Base-by-base conservation (phyloP, 2,329 filamentous ascomycete species). In the Colletotrichum tofieldiae region DNA sequence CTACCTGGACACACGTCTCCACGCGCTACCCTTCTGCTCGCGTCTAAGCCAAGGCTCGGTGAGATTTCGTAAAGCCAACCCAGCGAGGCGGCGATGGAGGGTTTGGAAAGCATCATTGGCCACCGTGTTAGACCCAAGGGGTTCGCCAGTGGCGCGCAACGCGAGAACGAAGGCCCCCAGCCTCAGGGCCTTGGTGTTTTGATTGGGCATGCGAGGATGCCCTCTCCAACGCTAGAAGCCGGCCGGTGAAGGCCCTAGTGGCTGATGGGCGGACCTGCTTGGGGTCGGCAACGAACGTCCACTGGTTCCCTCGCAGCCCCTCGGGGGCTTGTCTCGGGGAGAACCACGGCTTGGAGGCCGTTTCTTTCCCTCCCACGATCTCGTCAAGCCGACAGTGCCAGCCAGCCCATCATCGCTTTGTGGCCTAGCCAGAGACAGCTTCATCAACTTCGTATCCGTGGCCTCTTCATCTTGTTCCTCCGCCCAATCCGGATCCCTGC, bases 151-250 rank as follows among this genome's bases (percentile, higher is more conserved):
- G 64, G 64, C 64, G 41, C 26, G 43, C 37, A 37, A 39, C 29
- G 41, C 43, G 20, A 63, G 35, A 26, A 51, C 35, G 35, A 68
- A 51, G 35, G 32, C 43, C 58, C 16, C 35, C 69, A 59, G 65
- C 69, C 52, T 64, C 52, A 32, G 37, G 35, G 51, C 43, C 35
- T 49, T 35, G 49, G 39, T 68, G 35, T n/a, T 45, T 63, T 68
- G 49, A 64, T 68, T 72, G 69, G 69, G 37, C 52, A 68, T 32
- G 35, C 35, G 41, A 39, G 58, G 37, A 59, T 58, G 23, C 51
- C 58, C 51, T 63, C 29, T 45, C 29, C n/a, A 47, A 52, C 68
- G 56, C 68, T 68, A 72, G 65, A 63, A 68, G 65, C 51, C 69
- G 20, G 43, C 64, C 51, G 43, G 37, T 39, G 23, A 37, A 47